Percentiles rank a stretch among this genome's conserved stretches.
These are phyloP conservation scores for Flammula alnicola DNA, from an alignment of 1,284 basidiomycete genomes.

Conservation along the genomic window DNA sequence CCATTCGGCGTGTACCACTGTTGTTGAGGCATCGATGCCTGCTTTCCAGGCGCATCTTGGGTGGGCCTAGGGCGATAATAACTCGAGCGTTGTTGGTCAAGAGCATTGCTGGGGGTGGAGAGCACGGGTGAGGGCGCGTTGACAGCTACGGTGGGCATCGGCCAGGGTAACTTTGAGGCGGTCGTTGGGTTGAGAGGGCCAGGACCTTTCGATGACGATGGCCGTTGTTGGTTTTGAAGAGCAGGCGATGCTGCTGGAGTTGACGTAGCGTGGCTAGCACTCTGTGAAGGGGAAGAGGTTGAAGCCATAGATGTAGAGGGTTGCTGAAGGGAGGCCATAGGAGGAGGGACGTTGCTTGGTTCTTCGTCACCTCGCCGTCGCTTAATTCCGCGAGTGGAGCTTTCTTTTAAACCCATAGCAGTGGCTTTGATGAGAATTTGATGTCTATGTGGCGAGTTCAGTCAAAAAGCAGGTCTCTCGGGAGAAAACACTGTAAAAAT, in stretches of 20 bases:
- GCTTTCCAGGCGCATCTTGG: slow-evolving; percentile 25
- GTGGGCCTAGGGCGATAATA: slow-evolving; percentile 46
- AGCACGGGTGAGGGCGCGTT: slow-evolving; percentile 39
- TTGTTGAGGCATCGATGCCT: slow-evolving; percentile 24
- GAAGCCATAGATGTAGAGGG: slow-evolving; percentile 20
- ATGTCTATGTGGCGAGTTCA: slow-evolving; percentile 50
- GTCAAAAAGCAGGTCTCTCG: slow-evolving; percentile 5
- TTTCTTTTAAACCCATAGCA: slow-evolving; percentile 73
- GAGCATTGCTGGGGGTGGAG: slow-evolving; percentile 26
- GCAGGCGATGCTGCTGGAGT: slow-evolving; percentile 46
- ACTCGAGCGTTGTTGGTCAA: slow-evolving; percentile 41
- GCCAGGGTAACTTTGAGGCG: slow-evolving; percentile 41
- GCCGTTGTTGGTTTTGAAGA: slow-evolving; percentile 40
- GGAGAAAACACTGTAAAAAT: slow-evolving; percentile 11
- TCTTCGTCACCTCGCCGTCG: slow-evolving; percentile 51
- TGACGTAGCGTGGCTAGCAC: slow-evolving; percentile 32
- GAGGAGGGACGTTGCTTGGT: slow-evolving; percentile 12
- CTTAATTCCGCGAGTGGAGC: slow-evolving; percentile 64
- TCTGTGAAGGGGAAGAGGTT: slow-evolving; percentile 33
- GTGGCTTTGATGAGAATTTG: slow-evolving; percentile 81
- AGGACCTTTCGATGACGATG: slow-evolving; percentile 36
- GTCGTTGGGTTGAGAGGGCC: slow-evolving; percentile 18
- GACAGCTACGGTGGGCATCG: slow-evolving; percentile 49
- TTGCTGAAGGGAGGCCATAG: slow-evolving; percentile 25
- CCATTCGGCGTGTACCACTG: slow-evolving; percentile 41